Evolutionary conservation across 139 green algal species (phyloP).

Genomic region (Chlamydomonas sphaeroides): DNA sequence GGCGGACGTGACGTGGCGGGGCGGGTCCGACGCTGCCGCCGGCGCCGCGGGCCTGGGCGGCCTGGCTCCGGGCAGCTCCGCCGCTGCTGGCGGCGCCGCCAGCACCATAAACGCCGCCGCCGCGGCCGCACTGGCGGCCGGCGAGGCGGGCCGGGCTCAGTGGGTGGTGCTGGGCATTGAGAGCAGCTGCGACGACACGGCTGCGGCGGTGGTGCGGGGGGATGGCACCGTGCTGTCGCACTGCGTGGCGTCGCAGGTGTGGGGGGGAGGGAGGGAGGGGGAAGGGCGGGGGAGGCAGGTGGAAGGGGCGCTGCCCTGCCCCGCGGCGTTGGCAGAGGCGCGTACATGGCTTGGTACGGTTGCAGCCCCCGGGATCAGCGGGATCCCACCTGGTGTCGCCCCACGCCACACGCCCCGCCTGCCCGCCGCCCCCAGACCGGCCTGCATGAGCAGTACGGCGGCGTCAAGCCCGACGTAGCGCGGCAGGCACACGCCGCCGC

Average conservation of each 20-base stretch:
- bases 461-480: slow-evolving; percentile 91
- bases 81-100: not conserved
- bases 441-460: slow-evolving; percentile 83
- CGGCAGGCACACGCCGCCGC: slow-evolving; percentile 81
- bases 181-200: slow-evolving; percentile 92
- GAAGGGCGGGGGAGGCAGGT: too few species aligned
- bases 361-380: too few species aligned
- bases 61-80: too few species aligned
- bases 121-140: not conserved
- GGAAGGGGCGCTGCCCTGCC: not conserved
- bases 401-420: too few species aligned
- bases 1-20: slow-evolving; percentile 16
- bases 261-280: not conserved
- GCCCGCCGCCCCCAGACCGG: slow-evolving; percentile 48
- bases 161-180: slow-evolving; percentile 88
- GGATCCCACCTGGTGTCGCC: too few species aligned
- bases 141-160: not conserved
- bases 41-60: not conserved
- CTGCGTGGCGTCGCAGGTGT: slow-evolving; percentile 69
- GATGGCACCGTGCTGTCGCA: slow-evolving; percentile 76
- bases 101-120: not conserved
- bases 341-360: not conserved
- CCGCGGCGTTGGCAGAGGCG: not conserved
- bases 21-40: not conserved
- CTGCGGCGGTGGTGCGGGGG: slow-evolving; percentile 77